A percentile compares a stretch with the other conserved stretches of the same genome.
phyloP scores from a whole-genome alignment of 306 rosid species.

The Cicer bijugum region DNA sequence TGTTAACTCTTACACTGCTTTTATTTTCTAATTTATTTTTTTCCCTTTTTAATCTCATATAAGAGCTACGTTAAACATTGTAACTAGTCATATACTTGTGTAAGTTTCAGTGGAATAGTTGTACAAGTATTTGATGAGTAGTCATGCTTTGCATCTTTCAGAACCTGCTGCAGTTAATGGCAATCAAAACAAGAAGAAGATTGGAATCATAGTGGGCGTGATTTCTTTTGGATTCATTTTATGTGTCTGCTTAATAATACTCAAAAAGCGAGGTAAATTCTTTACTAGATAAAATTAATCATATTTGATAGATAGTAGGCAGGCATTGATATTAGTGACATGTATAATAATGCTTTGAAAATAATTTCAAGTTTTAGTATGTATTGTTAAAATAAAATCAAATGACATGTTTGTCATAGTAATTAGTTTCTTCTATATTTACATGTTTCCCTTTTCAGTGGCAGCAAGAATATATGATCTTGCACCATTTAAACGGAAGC shows the following conservation, averaged over 20 bases:
- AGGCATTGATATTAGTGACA: neutral
- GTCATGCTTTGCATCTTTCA: neutral
- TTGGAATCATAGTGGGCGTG: neutral
- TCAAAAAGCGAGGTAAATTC: conserved; percentile 34
- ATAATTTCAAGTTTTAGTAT: neutral
- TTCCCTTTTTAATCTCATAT: neutral
- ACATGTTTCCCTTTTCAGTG: neutral
- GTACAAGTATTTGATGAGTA: neutral
- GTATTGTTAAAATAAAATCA: neutral
- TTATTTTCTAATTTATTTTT: neutral
- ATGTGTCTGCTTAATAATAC: conserved; percentile 26
- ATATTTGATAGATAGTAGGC: neutral
- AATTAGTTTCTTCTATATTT: neutral
- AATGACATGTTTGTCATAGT: neutral
- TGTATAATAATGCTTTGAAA: neutral
- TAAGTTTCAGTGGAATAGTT: neutral
- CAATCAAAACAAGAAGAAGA: conserved; percentile 17
- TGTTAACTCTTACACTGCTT: neutral
- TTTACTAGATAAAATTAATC: no score
- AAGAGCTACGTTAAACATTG: neutral
- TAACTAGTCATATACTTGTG: neutral
- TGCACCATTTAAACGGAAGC: neutral
- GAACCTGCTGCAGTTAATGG: conserved; percentile 7
- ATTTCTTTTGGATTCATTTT: conserved; percentile 18
- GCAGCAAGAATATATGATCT: neutral